Conservation (phyloP, 2,329 filamentous ascomycete species). For the Exophiala oligosperma region DNA sequence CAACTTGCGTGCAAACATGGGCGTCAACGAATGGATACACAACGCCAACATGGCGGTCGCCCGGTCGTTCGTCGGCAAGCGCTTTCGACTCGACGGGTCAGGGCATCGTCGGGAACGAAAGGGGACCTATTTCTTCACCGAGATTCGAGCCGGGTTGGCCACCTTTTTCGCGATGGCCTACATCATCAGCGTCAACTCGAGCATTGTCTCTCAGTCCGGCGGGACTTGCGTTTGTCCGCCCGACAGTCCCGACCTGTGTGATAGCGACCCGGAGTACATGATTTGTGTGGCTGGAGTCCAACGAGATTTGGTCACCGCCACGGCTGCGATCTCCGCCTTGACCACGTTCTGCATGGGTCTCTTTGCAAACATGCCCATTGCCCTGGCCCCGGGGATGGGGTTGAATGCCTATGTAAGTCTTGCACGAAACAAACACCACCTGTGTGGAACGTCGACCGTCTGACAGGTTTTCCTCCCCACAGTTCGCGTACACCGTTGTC, state of each 20-base stretch:
- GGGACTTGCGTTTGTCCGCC: slow-evolving; percentile 72
- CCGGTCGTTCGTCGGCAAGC: slow-evolving; percentile 64
- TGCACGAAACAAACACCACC: neutral
- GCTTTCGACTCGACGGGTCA: slow-evolving; percentile 78
- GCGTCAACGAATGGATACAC: slow-evolving; percentile 38
- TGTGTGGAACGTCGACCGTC: neutral
- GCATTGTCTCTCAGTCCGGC: slow-evolving; percentile 69
- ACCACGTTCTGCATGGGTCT: slow-evolving; percentile 82
- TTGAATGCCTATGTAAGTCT: slow-evolving; percentile 68
- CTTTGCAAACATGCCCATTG: slow-evolving; percentile 76
- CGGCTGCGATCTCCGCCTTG: slow-evolving; percentile 77
- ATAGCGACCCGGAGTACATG: slow-evolving; percentile 47
- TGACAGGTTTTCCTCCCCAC: slow-evolving; percentile 8
- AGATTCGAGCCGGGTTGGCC: slow-evolving; percentile 78
- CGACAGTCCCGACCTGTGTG: slow-evolving; percentile 47
- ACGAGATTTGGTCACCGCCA: slow-evolving; percentile 80
- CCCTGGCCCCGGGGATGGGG: slow-evolving; percentile 73
- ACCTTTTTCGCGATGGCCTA: slow-evolving; percentile 83
- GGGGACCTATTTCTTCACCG: slow-evolving; percentile 76
- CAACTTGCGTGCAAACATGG: slow-evolving; percentile 3
- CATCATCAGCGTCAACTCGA: slow-evolving; percentile 70
- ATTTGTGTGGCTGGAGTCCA: slow-evolving; percentile 59
- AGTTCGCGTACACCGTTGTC: slow-evolving; percentile 76
- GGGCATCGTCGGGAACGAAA: slow-evolving; percentile 74
- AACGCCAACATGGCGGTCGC: slow-evolving; percentile 61